Base-by-base conservation (phyloP, 2,329 filamentous ascomycete genomes). In the Colletotrichum spinosum region DNA sequence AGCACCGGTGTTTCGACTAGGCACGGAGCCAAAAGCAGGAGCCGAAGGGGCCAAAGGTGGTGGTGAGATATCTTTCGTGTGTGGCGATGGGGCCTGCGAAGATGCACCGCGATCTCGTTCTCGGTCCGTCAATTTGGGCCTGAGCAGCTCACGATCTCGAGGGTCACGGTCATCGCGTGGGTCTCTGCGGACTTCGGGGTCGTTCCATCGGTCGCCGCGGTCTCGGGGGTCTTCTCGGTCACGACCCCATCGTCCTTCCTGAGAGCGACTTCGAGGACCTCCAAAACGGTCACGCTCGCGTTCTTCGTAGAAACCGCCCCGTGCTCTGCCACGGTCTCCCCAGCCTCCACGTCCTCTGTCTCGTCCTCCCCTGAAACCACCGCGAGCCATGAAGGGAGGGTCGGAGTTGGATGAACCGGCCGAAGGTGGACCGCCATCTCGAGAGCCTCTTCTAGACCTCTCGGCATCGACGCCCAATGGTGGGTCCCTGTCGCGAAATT, bases 391-490 rank as follows among this genome's bases (percentile, higher is more conserved):
- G 15, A 82, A 89, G 1, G 86, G 83, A 11, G 87, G 84, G 67
- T 94, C 91, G 0, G 91, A 92, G 25, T 88, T 88, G 9, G 88
- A 88, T 3, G 91, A 92, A 5, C 89, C 89, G 15, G 89, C 90
- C 2, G 90, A 92, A 25, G 88, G 85, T 10, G 91, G 90, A 0
- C 91, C 80, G 9, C 76, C 91, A 71, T 94, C 92, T 71, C 92
- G 84, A 8, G 91, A 93, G 13, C 86, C 88, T 51, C 91, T 84
- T 58, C 91, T 83, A 15, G 88, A 87, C 63, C 91, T 85, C 63
- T 90, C 88, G 8, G 88, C 83, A 69, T 94, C 91, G 7, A 91
- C 79, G 51, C 88, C 88, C 38, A 89, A 81, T 0, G 88, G 89
- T 2, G 79, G 76, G 70, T 89, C 86, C 71, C 83, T 75, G 63